Base-by-base conservation (phyloP, 371 early-diverging fungal genomes). In the Rhizopus delemar region DNA sequence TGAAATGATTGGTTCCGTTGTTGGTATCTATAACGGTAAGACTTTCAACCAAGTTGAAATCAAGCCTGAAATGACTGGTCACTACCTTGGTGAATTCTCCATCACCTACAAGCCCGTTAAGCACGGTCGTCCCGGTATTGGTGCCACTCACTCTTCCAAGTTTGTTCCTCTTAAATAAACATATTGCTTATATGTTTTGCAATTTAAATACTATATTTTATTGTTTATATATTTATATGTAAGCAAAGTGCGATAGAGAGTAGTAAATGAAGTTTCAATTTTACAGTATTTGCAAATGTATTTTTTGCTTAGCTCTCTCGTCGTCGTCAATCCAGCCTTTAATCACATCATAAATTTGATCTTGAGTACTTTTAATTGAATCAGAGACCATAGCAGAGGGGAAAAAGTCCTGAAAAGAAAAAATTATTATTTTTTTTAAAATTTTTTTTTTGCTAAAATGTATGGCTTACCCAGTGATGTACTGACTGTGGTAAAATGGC, bases 1-100 rank as follows among this genome's bases (percentile, higher is more conserved):
- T 66, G 96, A 96, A 83, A 97, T 99, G 98, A 93, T 99, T 67
- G 99, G 99, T 59, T 94, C 93, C 56, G 79, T 97, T 58, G 86
- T 99, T 73, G 99, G 98, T 75, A 87, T 99, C 70, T 97, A 99
- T 94, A 97, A 98, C 89, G 99, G 99, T 77, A 99, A 99, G 93
- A 91, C 89, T 73, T 99, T 97, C 90, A 96, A 95, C 90, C 98
- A 98, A 83, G 90, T 99, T 74, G 99, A 99, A 86, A 93, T 99
- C 86, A 98, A 94, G 88, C 95, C 99, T 69, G 99, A 99, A 81
- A 99, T 99, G 99, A 88, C 98, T 78, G 99, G 99, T 64, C 95
- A 92, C 91, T 96, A 96, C 86, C 89, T 99, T 43, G 98, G 84
- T 66, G 93, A 93, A 81, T 93, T 93, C 90, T 92, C 92, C 70